Evolutionary conservation across 192 early-diverging fungal genomes (phyloP).

Genomic region (Globomyces pollinis-pini): DNA sequence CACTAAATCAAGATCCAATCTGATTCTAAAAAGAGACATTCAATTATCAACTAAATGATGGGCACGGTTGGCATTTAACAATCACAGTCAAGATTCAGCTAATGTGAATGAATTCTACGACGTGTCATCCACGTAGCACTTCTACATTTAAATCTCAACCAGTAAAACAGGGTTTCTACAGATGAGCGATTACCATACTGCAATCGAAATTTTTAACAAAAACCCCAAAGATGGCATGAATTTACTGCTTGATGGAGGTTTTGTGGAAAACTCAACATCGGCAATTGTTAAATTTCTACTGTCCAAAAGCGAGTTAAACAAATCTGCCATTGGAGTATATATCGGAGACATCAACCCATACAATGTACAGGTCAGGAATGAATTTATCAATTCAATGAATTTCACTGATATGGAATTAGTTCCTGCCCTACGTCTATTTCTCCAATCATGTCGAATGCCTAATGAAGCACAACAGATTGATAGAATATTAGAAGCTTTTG

Average conservation of each 20-base stretch:
- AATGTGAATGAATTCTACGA: too few relatives aligned
- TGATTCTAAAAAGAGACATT: too few relatives aligned
- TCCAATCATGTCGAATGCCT: slow-evolving; percentile 54
- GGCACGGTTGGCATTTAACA: too few relatives aligned
- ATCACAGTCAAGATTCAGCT: too few relatives aligned
- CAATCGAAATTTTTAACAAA: slow-evolving; percentile 41
- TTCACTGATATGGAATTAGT: slow-evolving; percentile 49
- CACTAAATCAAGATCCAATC: too few relatives aligned
- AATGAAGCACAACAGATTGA: slow-evolving; percentile 64
- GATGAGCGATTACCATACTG: slow-evolving; percentile 26
- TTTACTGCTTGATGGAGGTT: slow-evolving; percentile 35
- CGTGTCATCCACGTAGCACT: too few relatives aligned
- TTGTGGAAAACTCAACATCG: slow-evolving; percentile 33
- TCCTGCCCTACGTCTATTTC: slow-evolving; percentile 41
- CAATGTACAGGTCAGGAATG: slow-evolving; percentile 50
- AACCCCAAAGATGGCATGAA: slow-evolving; percentile 46
- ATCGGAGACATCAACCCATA: slow-evolving; percentile 46
- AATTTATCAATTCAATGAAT: slow-evolving; percentile 50
- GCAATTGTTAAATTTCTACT: slow-evolving; percentile 41
- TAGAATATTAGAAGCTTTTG: slow-evolving; percentile 61
- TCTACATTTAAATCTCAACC: too few relatives aligned
- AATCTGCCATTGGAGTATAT: slow-evolving; percentile 52
- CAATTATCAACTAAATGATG: too few relatives aligned
- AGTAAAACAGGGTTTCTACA: too few relatives aligned
- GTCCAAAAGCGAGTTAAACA: slow-evolving; percentile 33